Conservation (phyloP, 2,329 filamentous ascomycete genomes). For the Ampelomyces quisqualis region DNA sequence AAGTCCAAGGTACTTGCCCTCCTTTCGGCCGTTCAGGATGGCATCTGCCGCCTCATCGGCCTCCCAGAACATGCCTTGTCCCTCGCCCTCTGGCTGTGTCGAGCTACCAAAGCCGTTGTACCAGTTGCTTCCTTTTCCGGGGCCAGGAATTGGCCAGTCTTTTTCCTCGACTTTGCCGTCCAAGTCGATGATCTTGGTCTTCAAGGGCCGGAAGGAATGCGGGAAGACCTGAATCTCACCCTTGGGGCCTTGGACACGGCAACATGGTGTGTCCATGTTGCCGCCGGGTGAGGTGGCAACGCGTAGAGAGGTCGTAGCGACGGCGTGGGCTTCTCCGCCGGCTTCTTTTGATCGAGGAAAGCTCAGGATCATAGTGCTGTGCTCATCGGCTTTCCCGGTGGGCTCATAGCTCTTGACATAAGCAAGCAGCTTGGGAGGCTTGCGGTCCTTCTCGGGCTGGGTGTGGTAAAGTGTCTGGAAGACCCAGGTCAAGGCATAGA, state of each 20-base stretch:
- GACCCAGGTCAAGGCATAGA: constrained; percentile 88
- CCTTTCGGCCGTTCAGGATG: constrained; percentile 71
- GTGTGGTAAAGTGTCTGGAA: constrained; percentile 87
- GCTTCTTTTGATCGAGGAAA: constrained; percentile 63
- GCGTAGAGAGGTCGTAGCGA: constrained; percentile 57
- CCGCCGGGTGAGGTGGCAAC: constrained; percentile 56
- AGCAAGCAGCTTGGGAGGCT: constrained; percentile 66
- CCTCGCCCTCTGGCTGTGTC: constrained; percentile 56
- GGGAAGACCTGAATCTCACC: constrained; percentile 81
- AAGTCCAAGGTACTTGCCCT: constrained; percentile 64
- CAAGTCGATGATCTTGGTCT: constrained; percentile 62
- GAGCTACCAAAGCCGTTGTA: constrained; percentile 50
- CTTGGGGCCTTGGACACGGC: constrained; percentile 76
- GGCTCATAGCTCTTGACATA: constrained; percentile 69
- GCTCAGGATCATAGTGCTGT: constrained; percentile 72
- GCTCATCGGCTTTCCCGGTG: constrained; percentile 74
- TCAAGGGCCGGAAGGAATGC: constrained; percentile 67
- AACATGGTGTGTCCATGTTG: constrained; percentile 62
- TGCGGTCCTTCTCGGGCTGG: constrained; percentile 63
- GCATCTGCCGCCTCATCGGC: constrained; percentile 77
- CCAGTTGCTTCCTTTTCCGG: constrained; percentile 51
- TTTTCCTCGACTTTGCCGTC: constrained; percentile 53
- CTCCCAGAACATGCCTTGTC: constrained; percentile 88
- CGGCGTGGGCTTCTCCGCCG: constrained; percentile 64
- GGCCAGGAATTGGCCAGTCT: constrained; percentile 49